Base-by-base conservation (phyloP, 257 asterid species). In the Solanum neorickii region DNA sequence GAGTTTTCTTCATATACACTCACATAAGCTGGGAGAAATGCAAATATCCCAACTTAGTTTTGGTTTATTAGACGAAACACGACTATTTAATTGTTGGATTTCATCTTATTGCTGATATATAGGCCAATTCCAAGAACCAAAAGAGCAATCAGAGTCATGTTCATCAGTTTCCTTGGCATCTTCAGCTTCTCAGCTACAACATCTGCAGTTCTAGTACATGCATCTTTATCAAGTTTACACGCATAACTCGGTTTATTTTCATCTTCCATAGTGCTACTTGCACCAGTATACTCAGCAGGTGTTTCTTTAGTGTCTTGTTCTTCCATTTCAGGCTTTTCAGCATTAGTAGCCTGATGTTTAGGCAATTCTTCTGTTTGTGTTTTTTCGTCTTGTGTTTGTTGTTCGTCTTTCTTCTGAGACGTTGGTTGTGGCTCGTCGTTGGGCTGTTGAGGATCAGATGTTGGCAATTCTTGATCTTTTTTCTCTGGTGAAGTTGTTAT, bases 121-220 rank as follows among this genome's bases (percentile, higher is more conserved):
- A 92, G 46, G 21, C 94, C 97, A 72, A 94, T 70, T 31, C 86
- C 91, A 85, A 93, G 84, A 46, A 90, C 95, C 83, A 91, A 42
- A 14, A 94, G 69, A 86, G 87, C 74, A 33, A 83, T 83, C 88
- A 94, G 68, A 87, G 52, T 88, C 76, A 86, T 88, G 21, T 82
- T 76, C 87, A 91, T 66, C 86, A 82, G 84, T 87, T 91, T 88
- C 87, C 93, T 90, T 69, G 92, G 89, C 90, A 76, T 91, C 94
- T 86, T 94, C 91, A 94, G 46, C 86, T 82, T 89, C 27, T 88
- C 86, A 60, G 90, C 93, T 20, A 88, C 86, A 46, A 83, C 89
- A 18, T 49, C 91, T 41, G 89, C 88, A 23, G 18, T 15, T 42
- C 62, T 78, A 1, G 0, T 46, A 13, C 5, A 41, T 62, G 25